Conservation (phyloP, 768 basidiomycete genomes). For the Coprinopsis strossmayeri region DNA sequence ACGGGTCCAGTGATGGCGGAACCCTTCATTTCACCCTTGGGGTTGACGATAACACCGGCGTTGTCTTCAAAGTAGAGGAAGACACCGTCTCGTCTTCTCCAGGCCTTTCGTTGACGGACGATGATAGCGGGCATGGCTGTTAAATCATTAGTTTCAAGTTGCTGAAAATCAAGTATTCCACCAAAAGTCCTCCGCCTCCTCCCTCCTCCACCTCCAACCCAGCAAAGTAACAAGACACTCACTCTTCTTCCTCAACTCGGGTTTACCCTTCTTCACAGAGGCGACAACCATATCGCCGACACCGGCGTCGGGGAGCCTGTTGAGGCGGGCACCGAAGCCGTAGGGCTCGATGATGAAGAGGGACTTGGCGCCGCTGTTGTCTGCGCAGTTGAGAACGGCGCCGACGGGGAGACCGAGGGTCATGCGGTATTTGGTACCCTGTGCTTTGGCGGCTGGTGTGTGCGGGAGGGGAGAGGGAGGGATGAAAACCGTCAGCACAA, state of each 20-base stretch:
- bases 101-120: conserved; percentile 96
- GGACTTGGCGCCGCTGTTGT: conserved; percentile 98
- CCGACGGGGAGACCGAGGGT: conserved; percentile 91
- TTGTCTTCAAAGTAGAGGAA: conserved; percentile 99
- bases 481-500: not conserved
- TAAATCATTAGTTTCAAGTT: conserved; percentile 6
- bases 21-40: conserved; percentile 99
- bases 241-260: conserved; percentile 99
- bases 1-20: conserved; percentile 95
- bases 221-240: conserved; percentile 27
- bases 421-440: conserved; percentile 96
- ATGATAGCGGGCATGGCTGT: conserved; percentile 95
- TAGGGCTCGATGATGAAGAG: conserved; percentile 93
- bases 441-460: conserved; percentile 46
- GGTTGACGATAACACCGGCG: conserved; percentile 95
- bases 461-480: not conserved
- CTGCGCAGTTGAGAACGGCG: conserved; percentile 94
- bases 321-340: conserved; percentile 92
- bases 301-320: conserved; percentile 94
- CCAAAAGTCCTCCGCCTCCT: no score
- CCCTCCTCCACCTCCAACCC: not conserved
- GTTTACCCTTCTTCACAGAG: conserved; percentile 99
- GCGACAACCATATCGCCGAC: conserved; percentile 95
- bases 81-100: conserved; percentile 96
- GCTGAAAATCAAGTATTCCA: conserved; percentile 11